A percentile compares a stretch with the other conserved stretches of the same genome.
These are phyloP conservation scores for Phytomonas sp. DNA, from an alignment of 208 protist species.

Conservation along the genomic window DNA sequence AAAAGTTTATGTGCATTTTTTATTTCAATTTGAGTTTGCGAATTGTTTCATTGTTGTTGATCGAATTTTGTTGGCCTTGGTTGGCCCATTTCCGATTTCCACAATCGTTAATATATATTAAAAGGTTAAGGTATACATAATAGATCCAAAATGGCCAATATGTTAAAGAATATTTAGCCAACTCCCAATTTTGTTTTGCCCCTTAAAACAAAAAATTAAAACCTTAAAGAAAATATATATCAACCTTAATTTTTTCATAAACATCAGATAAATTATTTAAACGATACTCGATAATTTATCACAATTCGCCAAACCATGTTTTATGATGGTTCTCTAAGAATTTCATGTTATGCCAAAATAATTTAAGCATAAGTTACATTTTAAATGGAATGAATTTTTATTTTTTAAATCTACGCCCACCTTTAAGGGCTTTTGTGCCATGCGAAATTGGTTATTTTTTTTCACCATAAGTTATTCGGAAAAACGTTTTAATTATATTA, in stretches of 20 bases:
- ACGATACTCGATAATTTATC: neutral
- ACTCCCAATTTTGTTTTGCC: slow-evolving; percentile 5
- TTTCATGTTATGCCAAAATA: neutral
- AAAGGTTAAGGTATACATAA: slow-evolving; percentile 1
- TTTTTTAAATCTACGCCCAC: neutral
- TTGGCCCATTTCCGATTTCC: neutral
- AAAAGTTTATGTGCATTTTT: slow-evolving; percentile 10
- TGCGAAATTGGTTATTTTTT: slow-evolving; percentile 3
- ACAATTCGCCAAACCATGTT: neutral
- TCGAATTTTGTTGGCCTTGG: slow-evolving; percentile 6
- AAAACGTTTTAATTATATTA: slow-evolving; percentile 3
- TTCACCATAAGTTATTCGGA: neutral
- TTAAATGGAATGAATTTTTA: neutral
- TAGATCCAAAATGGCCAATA: neutral
- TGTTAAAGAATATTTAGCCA: neutral
- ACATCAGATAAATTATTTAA: neutral
- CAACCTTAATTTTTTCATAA: neutral
- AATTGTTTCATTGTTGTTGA: slow-evolving; percentile 5
- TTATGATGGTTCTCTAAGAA: neutral
- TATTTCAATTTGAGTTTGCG: neutral
- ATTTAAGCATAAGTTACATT: neutral
- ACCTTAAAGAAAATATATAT: slow-evolving; percentile 12
- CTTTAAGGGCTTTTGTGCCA: neutral
- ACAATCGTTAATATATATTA: slow-evolving; percentile 5
- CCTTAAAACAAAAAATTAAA: slow-evolving; percentile 11